Evolutionary conservation across 768 basidiomycete species (phyloP), one percentile per base, ranked within the genome.

Genomic region (Postia placenta): DNA sequence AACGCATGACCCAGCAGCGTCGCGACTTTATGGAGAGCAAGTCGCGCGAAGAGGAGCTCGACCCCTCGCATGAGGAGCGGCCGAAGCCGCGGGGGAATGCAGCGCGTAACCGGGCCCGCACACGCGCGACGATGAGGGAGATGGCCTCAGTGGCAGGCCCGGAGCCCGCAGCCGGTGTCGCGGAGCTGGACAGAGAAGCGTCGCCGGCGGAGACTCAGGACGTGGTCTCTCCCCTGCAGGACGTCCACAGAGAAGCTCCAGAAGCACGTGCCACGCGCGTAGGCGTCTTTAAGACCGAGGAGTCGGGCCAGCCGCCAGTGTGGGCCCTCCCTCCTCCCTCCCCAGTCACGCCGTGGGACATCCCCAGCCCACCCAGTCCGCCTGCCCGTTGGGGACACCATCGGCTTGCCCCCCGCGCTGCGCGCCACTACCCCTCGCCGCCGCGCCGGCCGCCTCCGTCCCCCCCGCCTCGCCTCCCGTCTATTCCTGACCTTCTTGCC

Each of bases 1-100:
- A 45, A 23, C 64, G 68, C 47, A 75, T 76, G 74, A 58, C 63
- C n/a, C 58, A 56, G 23, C 55, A 67, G 33, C 58, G 75, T 20
- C 53, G 57, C 22, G 63, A 64, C 12, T 74, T 75, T 42, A 54
- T 74, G 30, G 64, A 62, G 27, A 64, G 60, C 42, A 60, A 60
- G 45, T 61, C 57, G 1, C 51, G 50, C 39, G 54, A 51, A 37
- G 44, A 58, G 49, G 53, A 47, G 14, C 50, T 53, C 23, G 48
- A 47, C 19, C 44, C 22, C 19, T 43, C 52, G n/a, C 28, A 43
- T 14, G 51, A 55, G 22, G 38, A 39, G 17, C 7, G 19, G 38
- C 12, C 38, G 7, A 39, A 39, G 38, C 11, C 38, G 17, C 7
- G 38, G 17, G 38, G 38, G 7, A 39, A 19, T 19, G 38, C 38